These are phyloP conservation scores for Plectosphaerella sp. DNA, from an alignment of 2,329 filamentous ascomycete genomes.

Conservation along the genomic window DNA sequence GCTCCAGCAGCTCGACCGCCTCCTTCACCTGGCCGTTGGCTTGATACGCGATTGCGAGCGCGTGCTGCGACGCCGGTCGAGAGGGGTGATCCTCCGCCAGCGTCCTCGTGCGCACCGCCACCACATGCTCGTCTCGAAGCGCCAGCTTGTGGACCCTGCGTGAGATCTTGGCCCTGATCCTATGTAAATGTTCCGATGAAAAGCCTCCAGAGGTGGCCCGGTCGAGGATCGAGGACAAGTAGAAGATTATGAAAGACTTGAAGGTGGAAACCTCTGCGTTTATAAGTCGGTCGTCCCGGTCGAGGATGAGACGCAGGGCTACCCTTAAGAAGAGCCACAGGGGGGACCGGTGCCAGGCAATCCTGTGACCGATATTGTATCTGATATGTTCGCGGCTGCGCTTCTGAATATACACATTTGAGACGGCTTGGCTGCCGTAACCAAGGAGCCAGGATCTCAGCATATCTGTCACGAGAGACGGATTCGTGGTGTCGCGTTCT, in stretches of 20 bases:
- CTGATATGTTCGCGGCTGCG: neutral
- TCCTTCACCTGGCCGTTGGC: neutral
- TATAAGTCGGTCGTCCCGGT: neutral
- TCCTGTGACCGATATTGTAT: neutral
- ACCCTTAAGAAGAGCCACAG: neutral
- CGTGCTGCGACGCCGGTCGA: slow-evolving; percentile 4
- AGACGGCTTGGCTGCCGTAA: neutral
- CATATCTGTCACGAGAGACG: neutral
- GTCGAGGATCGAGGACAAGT: neutral
- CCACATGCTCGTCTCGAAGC: neutral
- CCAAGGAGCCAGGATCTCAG: neutral
- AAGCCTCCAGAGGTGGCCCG: neutral
- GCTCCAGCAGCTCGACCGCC: slow-evolving; percentile 1
- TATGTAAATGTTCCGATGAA: neutral
- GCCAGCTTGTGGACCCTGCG: neutral
- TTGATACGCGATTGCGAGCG: neutral
- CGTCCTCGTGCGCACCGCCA: too few relatives aligned
- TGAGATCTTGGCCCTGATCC: neutral
- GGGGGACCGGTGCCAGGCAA: neutral
- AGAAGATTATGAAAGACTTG: neutral
- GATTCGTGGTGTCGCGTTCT: neutral
- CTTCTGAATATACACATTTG: neutral
- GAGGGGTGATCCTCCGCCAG: neutral
- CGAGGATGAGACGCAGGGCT: neutral
- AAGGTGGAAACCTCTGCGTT: neutral